A percentile compares a stretch with the other conserved stretches of the same genome.
Conservation (phyloP, 1,139 yeast species). For the Williopsis jadinii region DNA sequence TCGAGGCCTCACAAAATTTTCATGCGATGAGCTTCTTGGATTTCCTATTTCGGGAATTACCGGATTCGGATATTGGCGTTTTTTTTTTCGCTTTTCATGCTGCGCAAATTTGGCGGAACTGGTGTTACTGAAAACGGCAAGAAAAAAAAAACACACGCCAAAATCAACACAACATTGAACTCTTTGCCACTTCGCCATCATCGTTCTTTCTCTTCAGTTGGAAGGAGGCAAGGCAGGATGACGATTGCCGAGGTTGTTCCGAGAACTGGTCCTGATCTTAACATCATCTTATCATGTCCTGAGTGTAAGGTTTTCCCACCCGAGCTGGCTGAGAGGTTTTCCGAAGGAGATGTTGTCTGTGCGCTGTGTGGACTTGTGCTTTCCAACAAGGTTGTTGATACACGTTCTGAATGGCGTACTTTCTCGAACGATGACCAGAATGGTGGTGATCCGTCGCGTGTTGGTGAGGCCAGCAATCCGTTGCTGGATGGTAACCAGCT, state of each 20-base stretch:
- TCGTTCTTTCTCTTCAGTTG: too few relatives aligned
- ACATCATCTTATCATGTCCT: slow-evolving; percentile 88
- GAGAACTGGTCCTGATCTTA: slow-evolving; percentile 62
- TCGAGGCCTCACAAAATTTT: neutral
- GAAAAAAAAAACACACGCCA: too few relatives aligned
- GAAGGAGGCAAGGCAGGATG: too few relatives aligned
- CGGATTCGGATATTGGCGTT: neutral
- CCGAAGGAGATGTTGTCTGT: slow-evolving; percentile 97
- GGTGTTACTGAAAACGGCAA: too few relatives aligned
- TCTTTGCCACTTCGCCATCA: too few relatives aligned
- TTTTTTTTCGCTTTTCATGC: too few relatives aligned
- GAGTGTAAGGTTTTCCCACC: slow-evolving; percentile 96
- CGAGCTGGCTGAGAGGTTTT: slow-evolving; percentile 86
- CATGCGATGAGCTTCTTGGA: neutral
- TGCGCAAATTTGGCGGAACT: too few relatives aligned
- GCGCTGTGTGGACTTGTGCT: slow-evolving; percentile 93
- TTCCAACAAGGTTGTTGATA: slow-evolving; percentile 88
- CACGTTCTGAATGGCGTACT: slow-evolving; percentile 98
- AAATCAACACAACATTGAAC: too few relatives aligned
- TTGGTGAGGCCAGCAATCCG: slow-evolving; percentile 98
- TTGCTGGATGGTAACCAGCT: slow-evolving; percentile 85
- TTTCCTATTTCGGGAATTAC: neutral
- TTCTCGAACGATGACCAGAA: slow-evolving; percentile 95
- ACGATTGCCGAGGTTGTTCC: slow-evolving; percentile 6
- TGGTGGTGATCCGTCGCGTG: slow-evolving; percentile 98